These are phyloP conservation scores for Saccharomycopsis crataegensis DNA, from an alignment of 1,139 yeast species.

Conservation along the genomic window DNA sequence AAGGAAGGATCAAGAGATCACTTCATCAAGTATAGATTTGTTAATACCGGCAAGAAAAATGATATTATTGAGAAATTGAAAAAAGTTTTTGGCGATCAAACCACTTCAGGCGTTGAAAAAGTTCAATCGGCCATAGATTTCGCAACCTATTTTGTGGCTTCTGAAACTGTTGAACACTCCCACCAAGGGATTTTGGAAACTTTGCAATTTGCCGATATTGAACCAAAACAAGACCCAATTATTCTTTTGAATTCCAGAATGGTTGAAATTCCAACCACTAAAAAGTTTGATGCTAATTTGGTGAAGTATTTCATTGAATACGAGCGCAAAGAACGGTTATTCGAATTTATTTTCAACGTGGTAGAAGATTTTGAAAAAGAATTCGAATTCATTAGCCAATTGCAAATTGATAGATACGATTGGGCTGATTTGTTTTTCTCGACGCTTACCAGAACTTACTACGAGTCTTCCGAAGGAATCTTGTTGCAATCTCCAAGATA, in stretches of 20 bases:
- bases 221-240: conserved; percentile 30
- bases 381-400: conserved; percentile 27
- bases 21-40: conserved; percentile 23
- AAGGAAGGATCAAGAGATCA: conserved; percentile 7
- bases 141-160: too few relatives aligned
- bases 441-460: conserved; percentile 39
- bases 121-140: neutral
- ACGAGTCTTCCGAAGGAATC: conserved; percentile 24
- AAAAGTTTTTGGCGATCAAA: conserved; percentile 17
- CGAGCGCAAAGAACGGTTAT: conserved; percentile 12
- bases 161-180: neutral
- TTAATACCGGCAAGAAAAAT: conserved; percentile 25
- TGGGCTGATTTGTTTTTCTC: conserved; percentile 44
- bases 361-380: conserved; percentile 36
- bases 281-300: conserved; percentile 2
- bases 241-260: conserved; percentile 29
- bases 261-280: conserved; percentile 28
- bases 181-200: neutral
- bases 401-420: conserved; percentile 26
- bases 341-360: conserved; percentile 22
- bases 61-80: conserved; percentile 22
- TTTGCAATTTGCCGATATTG: neutral
- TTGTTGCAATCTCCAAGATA: conserved; percentile 31
- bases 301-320: conserved; percentile 3
- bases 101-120: neutral